Base-by-base conservation (phyloP, 441 rosid genomes). In the Biscutella laevigata region DNA sequence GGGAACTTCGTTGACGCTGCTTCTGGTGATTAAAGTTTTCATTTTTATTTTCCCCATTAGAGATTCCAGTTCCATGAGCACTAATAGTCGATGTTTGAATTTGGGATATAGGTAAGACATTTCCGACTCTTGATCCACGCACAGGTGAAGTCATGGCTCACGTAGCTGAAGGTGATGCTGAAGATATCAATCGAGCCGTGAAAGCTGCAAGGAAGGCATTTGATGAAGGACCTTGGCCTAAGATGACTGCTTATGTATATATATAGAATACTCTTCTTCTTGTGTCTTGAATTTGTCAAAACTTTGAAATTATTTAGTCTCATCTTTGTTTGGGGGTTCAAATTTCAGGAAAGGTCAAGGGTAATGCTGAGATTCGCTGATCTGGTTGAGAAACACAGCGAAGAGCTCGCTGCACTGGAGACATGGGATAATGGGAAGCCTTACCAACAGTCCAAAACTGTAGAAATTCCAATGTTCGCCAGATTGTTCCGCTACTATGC, bases 361-460 rank as follows among this genome's bases (percentile, higher is more conserved):
- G 66, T 88, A 60, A 37, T 92, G 68, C 63, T 83, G 66, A 82
- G 72, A 5, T 79, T 80, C 9, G 95, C 88, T 3, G 95, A 83
- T 69, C 72, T 82, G 67, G 78, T 88, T n/a, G 95, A 90, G 66
- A 82, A 84, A 67, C 86, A 90, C 52, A 77, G 44, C 4, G 86
- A 82, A 4, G 89, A 90, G 66, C 78, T 90, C 10, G 94, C 95
- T 2, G 62, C 84, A 39, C 64, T 85, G 10, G 95, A 87, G 75
- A 66, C 94, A 40, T 88, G 94, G 95, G 73, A 91, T 65, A 82
- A 72, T 64, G 98, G 98, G 59, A 91, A 91, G 77, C 79, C 86
- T 60, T 76, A 71, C 60, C 77, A 76, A 57, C 96, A 88, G 57
- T 48, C 94, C 32, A 61, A 59, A n/a, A 71, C 67, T 35, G 3